A percentile compares a stretch with the other conserved stretches of the same genome.
Conservation (phyloP, 2,329 filamentous ascomycete species). For the Cercospora citrullina region DNA sequence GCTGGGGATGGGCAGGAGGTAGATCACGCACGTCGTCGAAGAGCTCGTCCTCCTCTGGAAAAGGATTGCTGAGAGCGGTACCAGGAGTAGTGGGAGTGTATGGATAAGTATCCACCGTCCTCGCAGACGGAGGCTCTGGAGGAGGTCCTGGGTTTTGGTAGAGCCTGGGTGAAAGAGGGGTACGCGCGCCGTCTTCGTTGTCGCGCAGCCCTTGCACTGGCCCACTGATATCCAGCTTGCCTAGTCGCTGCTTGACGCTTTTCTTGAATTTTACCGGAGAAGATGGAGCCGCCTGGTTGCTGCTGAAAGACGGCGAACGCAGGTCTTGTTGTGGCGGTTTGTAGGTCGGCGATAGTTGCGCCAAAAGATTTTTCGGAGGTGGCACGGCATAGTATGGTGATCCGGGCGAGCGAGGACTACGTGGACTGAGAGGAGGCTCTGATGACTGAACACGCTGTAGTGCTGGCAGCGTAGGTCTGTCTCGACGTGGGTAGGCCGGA, state of each 20-base stretch:
- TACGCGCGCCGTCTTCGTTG: constrained; percentile 48
- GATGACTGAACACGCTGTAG: constrained; percentile 18
- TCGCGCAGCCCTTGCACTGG: constrained; percentile 48
- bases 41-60: constrained; percentile 25
- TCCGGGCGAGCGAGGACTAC: constrained; percentile 41
- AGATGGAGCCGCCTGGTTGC: constrained; percentile 43
- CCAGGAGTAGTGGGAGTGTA: constrained; percentile 37
- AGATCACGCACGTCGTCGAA: constrained; percentile 31
- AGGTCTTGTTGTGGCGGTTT: constrained; percentile 24
- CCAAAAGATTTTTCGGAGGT: constrained; percentile 30
- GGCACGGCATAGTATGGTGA: constrained; percentile 37
- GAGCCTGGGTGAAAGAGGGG: constrained; percentile 58
- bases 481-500: constrained; percentile 10
- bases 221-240: constrained; percentile 55
- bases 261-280: constrained; percentile 32
- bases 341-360: constrained; percentile 17
- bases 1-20: constrained; percentile 32
- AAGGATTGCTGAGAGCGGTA: constrained; percentile 30
- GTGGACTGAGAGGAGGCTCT: constrained; percentile 39
- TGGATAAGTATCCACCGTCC: constrained; percentile 33
- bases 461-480: not conserved
- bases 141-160: constrained; percentile 56
- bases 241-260: constrained; percentile 31
- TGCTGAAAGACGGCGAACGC: constrained; percentile 42
- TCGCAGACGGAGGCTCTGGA: constrained; percentile 50